These are phyloP conservation scores for Oryza coarctata DNA, from an alignment of 176 grass and related monocot genomes.

Conservation along the genomic window DNA sequence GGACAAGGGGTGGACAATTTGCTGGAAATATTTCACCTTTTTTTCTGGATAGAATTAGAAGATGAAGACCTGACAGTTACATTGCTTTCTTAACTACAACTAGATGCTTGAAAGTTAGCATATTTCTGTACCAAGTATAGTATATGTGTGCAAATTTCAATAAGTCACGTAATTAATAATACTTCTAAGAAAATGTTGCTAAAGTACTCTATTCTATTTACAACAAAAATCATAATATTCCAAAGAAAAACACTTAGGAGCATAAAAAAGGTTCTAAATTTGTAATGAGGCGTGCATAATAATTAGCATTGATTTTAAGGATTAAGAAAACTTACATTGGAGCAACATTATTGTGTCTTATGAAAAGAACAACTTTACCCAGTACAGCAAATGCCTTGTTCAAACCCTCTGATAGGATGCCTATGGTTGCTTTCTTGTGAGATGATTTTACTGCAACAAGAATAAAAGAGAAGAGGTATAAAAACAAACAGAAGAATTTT, in stretches of 20 bases:
- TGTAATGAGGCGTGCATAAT: slow-evolving; percentile 23
- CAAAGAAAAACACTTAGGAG: background rate
- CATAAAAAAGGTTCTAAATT: background rate
- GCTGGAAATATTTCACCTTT: background rate
- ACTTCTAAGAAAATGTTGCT: background rate
- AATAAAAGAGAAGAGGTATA: slow-evolving; percentile 39
- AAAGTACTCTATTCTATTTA: background rate
- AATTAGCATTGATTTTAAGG: slow-evolving; percentile 13
- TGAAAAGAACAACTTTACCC: slow-evolving; percentile 70
- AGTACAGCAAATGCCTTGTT: slow-evolving; percentile 64
- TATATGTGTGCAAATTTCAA: background rate
- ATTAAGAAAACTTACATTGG: slow-evolving; percentile 66
- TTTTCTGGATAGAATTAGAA: background rate
- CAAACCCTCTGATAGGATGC: slow-evolving; percentile 64
- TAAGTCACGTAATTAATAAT: slow-evolving; percentile 1
- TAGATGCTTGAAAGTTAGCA: slow-evolving; percentile 7
- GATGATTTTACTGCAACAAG: slow-evolving; percentile 54
- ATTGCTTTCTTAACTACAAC: slow-evolving; percentile 20
- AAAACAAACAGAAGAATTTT: slow-evolving; percentile 11
- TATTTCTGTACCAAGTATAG: background rate
- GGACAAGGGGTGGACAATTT: background rate
- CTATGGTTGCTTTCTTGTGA: slow-evolving; percentile 65
- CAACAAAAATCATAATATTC: background rate
- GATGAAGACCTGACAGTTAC: background rate
- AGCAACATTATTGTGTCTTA: slow-evolving; percentile 74